Evolutionary conservation across 176 grass and related monocot species (phyloP).

Genomic region (Thalia dealbata): DNA sequence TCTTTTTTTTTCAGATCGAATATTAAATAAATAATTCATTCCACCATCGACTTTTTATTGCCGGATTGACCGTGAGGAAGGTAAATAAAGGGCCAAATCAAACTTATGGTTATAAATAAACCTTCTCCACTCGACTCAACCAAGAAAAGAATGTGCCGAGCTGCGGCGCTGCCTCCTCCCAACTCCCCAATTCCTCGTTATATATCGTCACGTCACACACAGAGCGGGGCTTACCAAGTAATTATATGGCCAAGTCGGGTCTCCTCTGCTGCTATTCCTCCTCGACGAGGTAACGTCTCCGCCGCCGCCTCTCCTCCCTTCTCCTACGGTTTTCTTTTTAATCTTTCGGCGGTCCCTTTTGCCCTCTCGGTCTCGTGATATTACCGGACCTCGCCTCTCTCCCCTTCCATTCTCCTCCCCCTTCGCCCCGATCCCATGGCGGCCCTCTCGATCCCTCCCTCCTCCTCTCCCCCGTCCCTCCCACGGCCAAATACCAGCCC

Average conservation of each 20-base stretch:
- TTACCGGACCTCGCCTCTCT: constrained; percentile 5
- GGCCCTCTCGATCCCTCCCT: constrained; percentile 1
- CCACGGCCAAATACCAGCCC: constrained; percentile 14
- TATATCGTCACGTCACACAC: too few species aligned
- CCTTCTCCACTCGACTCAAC: background rate
- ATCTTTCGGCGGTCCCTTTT: background rate
- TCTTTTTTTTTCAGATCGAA: too few species aligned
- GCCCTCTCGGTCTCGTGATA: background rate
- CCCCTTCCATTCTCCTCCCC: background rate
- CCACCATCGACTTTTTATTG: too few species aligned
- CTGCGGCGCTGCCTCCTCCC: too few species aligned
- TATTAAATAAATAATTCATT: too few species aligned
- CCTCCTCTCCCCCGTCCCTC: background rate
- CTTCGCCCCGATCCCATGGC: background rate
- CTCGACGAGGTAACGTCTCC: background rate
- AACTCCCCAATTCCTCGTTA: too few species aligned
- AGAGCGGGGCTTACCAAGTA: background rate
- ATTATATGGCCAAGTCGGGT: background rate
- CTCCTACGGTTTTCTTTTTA: background rate
- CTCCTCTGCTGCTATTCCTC: background rate
- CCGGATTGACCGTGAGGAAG: too few species aligned
- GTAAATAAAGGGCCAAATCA: too few species aligned
- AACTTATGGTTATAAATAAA: too few species aligned
- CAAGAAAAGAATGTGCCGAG: background rate
- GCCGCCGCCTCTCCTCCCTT: background rate